A percentile compares a stretch with the other conserved stretches of the same genome.
Evolutionary conservation across 208 protist species (phyloP).

Genomic region (Novymonas esmeraldas): DNA sequence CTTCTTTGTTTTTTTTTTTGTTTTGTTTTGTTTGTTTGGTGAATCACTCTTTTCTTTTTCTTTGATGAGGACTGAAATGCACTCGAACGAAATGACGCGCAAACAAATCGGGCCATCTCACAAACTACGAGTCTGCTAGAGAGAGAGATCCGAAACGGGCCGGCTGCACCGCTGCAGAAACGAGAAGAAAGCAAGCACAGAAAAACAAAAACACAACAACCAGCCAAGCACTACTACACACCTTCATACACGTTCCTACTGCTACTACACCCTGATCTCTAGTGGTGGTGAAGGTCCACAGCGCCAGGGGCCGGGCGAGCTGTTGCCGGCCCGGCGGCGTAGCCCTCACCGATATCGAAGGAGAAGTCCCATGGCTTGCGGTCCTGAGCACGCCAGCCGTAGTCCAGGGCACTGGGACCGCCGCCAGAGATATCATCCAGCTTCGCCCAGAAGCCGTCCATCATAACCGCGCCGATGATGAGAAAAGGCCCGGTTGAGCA

Average conservation of each 20-base stretch:
- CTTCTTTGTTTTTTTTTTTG: too few species aligned
- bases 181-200: too few species aligned
- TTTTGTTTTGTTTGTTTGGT: too few species aligned
- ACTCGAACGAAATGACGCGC: too few species aligned
- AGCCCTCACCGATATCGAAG: slow-evolving; percentile 89
- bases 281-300: slow-evolving; percentile 77
- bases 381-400: slow-evolving; percentile 75
- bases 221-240: not conserved
- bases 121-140: too few species aligned
- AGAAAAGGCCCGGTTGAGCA: slow-evolving; percentile 61
- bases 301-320: slow-evolving; percentile 73
- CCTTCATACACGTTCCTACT: not conserved
- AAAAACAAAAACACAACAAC: not conserved
- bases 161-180: not conserved
- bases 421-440: slow-evolving; percentile 84
- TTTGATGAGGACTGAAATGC: too few species aligned
- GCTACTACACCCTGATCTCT: slow-evolving; percentile 3
- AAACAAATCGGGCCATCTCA: too few species aligned
- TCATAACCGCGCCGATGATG: slow-evolving; percentile 75
- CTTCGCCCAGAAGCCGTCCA: slow-evolving; percentile 83
- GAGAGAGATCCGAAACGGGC: not conserved
- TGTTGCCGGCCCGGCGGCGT: slow-evolving; percentile 75
- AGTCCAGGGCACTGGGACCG: slow-evolving; percentile 76
- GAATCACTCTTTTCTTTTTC: too few species aligned
- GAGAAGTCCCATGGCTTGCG: slow-evolving; percentile 90